Evolutionary conservation across 1,284 basidiomycete species (phyloP).

Genomic region (Laetiporus sulphureus): DNA sequence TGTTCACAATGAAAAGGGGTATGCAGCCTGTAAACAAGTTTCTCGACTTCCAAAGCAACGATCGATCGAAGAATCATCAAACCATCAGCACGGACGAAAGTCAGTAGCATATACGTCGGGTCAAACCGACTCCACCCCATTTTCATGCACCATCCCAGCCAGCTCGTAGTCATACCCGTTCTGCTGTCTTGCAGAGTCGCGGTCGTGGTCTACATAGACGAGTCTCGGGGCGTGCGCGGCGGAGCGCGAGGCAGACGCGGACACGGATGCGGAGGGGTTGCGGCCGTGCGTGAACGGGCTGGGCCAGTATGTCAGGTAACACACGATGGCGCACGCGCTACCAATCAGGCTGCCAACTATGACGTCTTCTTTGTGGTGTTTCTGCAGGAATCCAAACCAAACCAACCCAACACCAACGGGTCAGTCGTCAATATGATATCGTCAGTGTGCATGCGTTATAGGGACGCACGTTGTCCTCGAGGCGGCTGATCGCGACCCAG

Average conservation of each 20-base stretch:
- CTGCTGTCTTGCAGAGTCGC: conserved; percentile 16
- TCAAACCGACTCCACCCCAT: conserved; percentile 38
- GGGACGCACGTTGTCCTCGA: conserved; percentile 57
- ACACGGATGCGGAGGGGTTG: conserved; percentile 22
- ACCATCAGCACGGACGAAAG: too few relatives aligned
- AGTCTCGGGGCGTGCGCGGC: background rate
- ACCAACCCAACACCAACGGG: too few relatives aligned
- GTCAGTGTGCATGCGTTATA: too few relatives aligned
- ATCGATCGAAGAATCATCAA: too few relatives aligned
- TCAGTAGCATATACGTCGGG: conserved; percentile 18
- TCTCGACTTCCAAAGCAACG: too few relatives aligned
- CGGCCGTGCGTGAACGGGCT: conserved; percentile 39
- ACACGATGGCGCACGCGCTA: conserved; percentile 38
- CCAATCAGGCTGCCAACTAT: conserved; percentile 56
- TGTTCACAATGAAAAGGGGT: too few relatives aligned
- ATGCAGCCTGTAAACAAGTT: too few relatives aligned
- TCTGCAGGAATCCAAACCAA: conserved; percentile 28
- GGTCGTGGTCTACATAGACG: conserved; percentile 26
- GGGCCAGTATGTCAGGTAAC: conserved; percentile 60
- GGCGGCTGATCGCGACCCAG: conserved; percentile 55
- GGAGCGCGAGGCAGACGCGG: too few relatives aligned
- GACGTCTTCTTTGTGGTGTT: conserved; percentile 65
- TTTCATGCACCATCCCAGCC: conserved; percentile 39
- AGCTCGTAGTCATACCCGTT: conserved; percentile 40
- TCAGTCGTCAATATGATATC: too few relatives aligned